phyloP scores from a whole-genome alignment of 371 early-diverging fungal species.

The Haplosporangium sp. region DNA sequence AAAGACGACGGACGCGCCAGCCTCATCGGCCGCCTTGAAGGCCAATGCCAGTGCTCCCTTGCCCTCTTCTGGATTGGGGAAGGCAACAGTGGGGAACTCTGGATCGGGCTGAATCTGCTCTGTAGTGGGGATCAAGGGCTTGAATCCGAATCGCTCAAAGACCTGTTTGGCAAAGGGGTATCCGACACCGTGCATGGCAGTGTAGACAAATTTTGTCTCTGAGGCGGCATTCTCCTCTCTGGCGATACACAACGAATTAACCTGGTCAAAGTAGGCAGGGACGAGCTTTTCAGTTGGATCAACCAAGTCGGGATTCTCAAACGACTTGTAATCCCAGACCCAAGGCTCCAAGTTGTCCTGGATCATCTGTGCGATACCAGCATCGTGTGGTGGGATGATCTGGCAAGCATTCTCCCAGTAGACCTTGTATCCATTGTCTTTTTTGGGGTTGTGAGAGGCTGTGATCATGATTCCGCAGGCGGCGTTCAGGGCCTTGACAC shows the following conservation, averaged over 20 bases:
- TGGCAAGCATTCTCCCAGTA: slow-evolving; percentile 95
- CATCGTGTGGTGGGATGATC: slow-evolving; percentile 92
- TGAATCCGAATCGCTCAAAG: slow-evolving; percentile 76
- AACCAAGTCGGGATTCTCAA: slow-evolving; percentile 58
- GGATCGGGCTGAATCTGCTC: slow-evolving; percentile 88
- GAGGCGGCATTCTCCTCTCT: slow-evolving; percentile 63
- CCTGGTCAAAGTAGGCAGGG: slow-evolving; percentile 78
- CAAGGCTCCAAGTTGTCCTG: slow-evolving; percentile 76
- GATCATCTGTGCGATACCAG: slow-evolving; percentile 83
- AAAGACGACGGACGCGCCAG: slow-evolving; percentile 75
- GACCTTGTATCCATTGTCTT: slow-evolving; percentile 99
- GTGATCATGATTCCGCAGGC: slow-evolving; percentile 98
- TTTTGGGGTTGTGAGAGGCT: slow-evolving; percentile 97
- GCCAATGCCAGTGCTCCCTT: slow-evolving; percentile 87
- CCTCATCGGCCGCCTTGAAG: slow-evolving; percentile 75
- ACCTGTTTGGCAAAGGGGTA: slow-evolving; percentile 77
- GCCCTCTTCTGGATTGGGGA: slow-evolving; percentile 95
- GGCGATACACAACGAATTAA: slow-evolving; percentile 59
- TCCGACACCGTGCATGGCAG: slow-evolving; percentile 98
- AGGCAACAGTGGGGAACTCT: slow-evolving; percentile 93
- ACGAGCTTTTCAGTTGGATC: slow-evolving; percentile 71
- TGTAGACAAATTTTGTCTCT: slow-evolving; percentile 83
- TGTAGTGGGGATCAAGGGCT: slow-evolving; percentile 70
- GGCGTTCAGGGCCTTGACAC: slow-evolving; percentile 79
- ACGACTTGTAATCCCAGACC: slow-evolving; percentile 80